These are phyloP conservation scores for Oidiodendron maius DNA, from an alignment of 495 filamentous ascomycete species.

Conservation along the genomic window DNA sequence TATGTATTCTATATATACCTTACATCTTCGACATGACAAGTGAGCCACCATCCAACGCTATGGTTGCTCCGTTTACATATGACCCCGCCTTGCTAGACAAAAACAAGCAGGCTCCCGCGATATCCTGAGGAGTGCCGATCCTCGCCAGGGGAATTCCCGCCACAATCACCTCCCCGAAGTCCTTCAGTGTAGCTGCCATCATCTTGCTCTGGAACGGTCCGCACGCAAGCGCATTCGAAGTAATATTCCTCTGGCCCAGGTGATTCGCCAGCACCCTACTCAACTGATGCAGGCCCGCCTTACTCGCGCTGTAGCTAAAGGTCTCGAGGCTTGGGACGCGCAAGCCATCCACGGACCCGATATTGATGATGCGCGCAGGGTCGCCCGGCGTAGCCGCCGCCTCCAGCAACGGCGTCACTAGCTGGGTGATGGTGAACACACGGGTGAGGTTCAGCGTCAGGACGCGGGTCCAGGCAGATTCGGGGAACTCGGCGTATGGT, in stretches of 20 bases:
- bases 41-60: slow-evolving; percentile 65
- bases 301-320: slow-evolving; percentile 68
- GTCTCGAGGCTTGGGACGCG: slow-evolving; percentile 63
- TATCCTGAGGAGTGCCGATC: slow-evolving; percentile 65
- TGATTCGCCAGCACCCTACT: slow-evolving; percentile 66
- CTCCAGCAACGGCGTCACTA: slow-evolving; percentile 66
- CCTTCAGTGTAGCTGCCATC: slow-evolving; percentile 67
- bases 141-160: slow-evolving; percentile 60
- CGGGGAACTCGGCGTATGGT: slow-evolving; percentile 59
- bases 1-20: too few species aligned
- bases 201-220: slow-evolving; percentile 80
- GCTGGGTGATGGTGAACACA: slow-evolving; percentile 72
- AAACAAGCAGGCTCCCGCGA: slow-evolving; percentile 72
- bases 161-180: slow-evolving; percentile 56
- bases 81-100: slow-evolving; percentile 63
- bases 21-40: slow-evolving; percentile 41
- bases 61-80: slow-evolving; percentile 73
- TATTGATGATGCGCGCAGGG: slow-evolving; percentile 68
- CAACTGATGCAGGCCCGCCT: slow-evolving; percentile 70
- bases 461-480: slow-evolving; percentile 63
- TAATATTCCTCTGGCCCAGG: slow-evolving; percentile 64
- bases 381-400: slow-evolving; percentile 31
- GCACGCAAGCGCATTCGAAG: slow-evolving; percentile 70
- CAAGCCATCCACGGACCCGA: slow-evolving; percentile 66
- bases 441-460: slow-evolving; percentile 76